phyloP scores from a whole-genome alignment of 192 early-diverging fungal species.

The Funneliformis mosseae region DNA sequence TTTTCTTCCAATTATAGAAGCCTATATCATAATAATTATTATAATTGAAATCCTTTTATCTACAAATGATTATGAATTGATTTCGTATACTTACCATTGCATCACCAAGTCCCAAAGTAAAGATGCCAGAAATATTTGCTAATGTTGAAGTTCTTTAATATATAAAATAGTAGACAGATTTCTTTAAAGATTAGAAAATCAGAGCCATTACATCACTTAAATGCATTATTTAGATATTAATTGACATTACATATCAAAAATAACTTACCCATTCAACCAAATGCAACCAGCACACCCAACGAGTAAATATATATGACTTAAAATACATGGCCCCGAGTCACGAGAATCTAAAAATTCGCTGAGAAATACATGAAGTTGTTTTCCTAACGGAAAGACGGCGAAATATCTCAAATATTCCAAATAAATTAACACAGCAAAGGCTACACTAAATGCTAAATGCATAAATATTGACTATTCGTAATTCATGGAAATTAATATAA shows the following conservation, averaged over 20 bases:
- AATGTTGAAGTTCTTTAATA: conserved; percentile 41
- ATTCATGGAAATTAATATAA: conserved; percentile 17
- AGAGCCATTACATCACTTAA: not conserved
- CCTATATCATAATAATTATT: conserved; percentile 43
- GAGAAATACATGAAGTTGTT: conserved; percentile 70
- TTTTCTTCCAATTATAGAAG: conserved; percentile 81
- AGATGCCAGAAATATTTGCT: conserved; percentile 73
- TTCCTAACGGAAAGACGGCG: conserved; percentile 67
- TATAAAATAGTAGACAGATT: conserved; percentile 32
- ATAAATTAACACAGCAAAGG: conserved; percentile 69
- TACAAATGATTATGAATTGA: not conserved
- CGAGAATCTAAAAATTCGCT: conserved; percentile 81
- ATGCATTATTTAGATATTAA: too few species aligned
- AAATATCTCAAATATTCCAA: conserved; percentile 82
- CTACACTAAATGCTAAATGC: conserved; percentile 80
- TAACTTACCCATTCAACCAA: conserved; percentile 73
- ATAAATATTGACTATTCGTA: conserved; percentile 66
- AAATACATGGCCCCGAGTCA: conserved; percentile 80
- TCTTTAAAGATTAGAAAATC: not conserved
- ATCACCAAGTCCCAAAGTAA: conserved; percentile 91
- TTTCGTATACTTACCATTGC: conserved; percentile 55
- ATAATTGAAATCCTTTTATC: not conserved
- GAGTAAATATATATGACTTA: conserved; percentile 89
- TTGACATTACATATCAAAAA: not conserved
- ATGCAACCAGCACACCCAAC: conserved; percentile 89